These are phyloP conservation scores for Aethionema arabicum DNA, from an alignment of 345 rosid genomes.

Conservation along the genomic window DNA sequence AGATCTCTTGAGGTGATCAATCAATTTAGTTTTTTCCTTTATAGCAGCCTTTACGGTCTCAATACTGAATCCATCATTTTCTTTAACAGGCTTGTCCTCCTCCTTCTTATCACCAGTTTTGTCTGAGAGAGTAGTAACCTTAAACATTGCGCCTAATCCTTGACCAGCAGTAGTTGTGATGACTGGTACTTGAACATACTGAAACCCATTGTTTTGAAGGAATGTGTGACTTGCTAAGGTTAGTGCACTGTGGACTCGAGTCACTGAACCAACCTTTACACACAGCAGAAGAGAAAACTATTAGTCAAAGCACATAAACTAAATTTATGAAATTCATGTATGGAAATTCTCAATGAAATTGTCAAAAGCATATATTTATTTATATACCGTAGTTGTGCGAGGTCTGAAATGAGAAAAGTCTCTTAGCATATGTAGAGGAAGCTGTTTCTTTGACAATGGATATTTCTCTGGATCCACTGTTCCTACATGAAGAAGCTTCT, in stretches of 20 bases:
- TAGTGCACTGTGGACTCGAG: conserved; percentile 63
- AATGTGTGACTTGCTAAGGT: conserved; percentile 65
- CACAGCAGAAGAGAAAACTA: conserved; percentile 27
- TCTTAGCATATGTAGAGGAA: conserved; percentile 67
- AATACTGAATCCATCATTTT: conserved; percentile 44
- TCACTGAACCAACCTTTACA: conserved; percentile 84
- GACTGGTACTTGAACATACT: conserved; percentile 72
- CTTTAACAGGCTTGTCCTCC: conserved; percentile 32
- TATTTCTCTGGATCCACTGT: conserved; percentile 58
- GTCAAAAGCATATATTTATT: neutral
- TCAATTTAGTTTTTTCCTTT: conserved; percentile 55
- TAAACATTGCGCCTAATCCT: conserved; percentile 63
- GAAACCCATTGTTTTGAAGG: conserved; percentile 67
- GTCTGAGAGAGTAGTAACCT: conserved; percentile 49
- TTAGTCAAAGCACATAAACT: neutral
- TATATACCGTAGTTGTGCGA: conserved; percentile 82
- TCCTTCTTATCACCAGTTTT: conserved; percentile 40
- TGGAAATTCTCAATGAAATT: neutral
- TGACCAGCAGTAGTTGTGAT: conserved; percentile 65
- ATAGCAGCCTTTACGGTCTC: conserved; percentile 62
- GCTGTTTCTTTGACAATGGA: conserved; percentile 60
- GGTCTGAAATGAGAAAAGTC: conserved; percentile 76
- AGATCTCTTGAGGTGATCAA: conserved; percentile 73
- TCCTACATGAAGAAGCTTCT: conserved; percentile 79
- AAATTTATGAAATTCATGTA: conserved; percentile 1